A percentile compares a stretch with the other conserved stretches of the same genome.
Conservation (phyloP, 2,329 filamentous ascomycete species). For the Blastomyces silverae region DNA sequence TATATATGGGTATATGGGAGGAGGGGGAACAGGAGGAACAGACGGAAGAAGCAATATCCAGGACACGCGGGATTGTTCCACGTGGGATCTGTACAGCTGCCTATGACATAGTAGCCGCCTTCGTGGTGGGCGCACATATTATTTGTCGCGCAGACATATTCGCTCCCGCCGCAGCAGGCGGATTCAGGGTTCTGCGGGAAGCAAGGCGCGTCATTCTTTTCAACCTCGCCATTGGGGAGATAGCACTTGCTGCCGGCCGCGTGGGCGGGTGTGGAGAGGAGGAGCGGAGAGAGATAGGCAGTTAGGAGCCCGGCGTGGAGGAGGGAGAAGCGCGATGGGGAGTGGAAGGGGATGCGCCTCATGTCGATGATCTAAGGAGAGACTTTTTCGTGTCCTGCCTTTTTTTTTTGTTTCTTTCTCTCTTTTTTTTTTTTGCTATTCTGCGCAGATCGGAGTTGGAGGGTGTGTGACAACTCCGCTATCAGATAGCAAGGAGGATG, state of each 20-base stretch:
- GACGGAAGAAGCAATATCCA: slow-evolving; percentile 14
- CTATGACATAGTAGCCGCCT: slow-evolving; percentile 12
- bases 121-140: slow-evolving; percentile 14
- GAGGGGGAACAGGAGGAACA: background rate
- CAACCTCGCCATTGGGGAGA: slow-evolving; percentile 11
- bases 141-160: slow-evolving; percentile 14
- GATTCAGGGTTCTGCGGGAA: slow-evolving; percentile 15
- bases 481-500: background rate
- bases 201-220: slow-evolving; percentile 10
- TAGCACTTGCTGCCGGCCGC: slow-evolving; percentile 7
- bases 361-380: background rate
- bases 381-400: background rate
- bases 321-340: background rate
- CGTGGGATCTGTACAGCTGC: slow-evolving; percentile 12
- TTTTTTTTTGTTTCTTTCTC: background rate
- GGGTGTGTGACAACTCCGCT: background rate
- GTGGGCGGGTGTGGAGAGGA: background rate
- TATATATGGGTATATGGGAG: background rate
- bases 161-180: slow-evolving; percentile 14
- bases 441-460: background rate
- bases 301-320: background rate
- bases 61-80: slow-evolving; percentile 15
- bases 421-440: background rate
- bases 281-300: background rate
- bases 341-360: background rate